Evolutionary conservation across 163 green algal species (phyloP), one percentile per base, ranked within the genome.

Genomic region (Volvox carteri): DNA sequence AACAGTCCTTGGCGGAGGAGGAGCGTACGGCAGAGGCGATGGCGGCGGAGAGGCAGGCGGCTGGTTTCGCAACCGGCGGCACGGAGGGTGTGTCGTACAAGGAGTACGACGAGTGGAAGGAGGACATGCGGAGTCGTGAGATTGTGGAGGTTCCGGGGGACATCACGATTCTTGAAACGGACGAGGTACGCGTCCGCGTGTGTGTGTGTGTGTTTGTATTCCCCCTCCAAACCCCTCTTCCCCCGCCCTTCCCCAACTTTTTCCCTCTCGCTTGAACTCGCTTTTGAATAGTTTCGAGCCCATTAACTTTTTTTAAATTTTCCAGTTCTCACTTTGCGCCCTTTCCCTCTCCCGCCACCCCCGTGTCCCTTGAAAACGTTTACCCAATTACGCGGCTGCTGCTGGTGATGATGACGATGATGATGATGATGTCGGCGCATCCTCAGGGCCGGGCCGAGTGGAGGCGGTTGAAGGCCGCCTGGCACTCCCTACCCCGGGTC

Each of bases 21-120:
- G 52, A 62, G 12, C 58, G 25, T 25, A 42, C 37, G 25, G 60
- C 68, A 41, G 39, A 37, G 39, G 7, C 44, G 28, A 35, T 84
- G 30, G 48, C 75, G 48, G 75, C 75, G 75, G 50, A 48, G 44
- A 42, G 73, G 54, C 25, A 58, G 12, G 58, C 78, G 58, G 48
- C 33, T 46, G 28, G 48, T 14, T 60, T 41, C 6, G 48, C 42
- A 0, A 68, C 46, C 14, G 75, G 48, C 35, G 35, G n/a, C 37
- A 11, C 21, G 4, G 37, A 48, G 39, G 41, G n/a, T 4, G 30
- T 87, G 21, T 67, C 68, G 81, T 87, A 87, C 81, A 62, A 72
- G 9, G 46, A 87, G 81, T 80, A 56, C 58, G 81, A 79, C 41
- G 46, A 54, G 65, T 87, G 81, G 81, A 23, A 30, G 81, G 8